Evolutionary conservation across 164 flowering plant genomes (phyloP).

Genomic region (Tetracentron sinense): DNA sequence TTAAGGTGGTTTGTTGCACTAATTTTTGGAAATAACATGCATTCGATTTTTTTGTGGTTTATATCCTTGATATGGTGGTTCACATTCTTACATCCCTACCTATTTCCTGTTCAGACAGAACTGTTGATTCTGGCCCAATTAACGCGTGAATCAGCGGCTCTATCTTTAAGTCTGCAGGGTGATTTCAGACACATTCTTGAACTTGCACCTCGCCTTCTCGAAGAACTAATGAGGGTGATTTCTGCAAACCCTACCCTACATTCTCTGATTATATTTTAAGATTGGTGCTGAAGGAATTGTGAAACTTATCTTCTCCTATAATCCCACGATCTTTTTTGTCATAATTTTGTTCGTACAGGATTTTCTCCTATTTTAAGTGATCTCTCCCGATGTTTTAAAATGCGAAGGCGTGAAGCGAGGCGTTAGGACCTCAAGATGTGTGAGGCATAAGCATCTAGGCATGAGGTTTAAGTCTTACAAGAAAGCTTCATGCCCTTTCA

Average conservation of each 20-base stretch:
- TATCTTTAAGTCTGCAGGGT: slow-evolving; percentile 54
- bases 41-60: neutral
- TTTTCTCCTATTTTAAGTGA: no score
- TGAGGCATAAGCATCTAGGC: no score
- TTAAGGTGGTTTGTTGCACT: slow-evolving; percentile 49
- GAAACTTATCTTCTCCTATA: neutral
- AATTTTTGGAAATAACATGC: neutral
- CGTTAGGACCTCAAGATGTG: no score
- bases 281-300: neutral
- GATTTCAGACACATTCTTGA: slow-evolving; percentile 79
- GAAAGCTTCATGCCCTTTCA: no score
- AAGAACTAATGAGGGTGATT: slow-evolving; percentile 87
- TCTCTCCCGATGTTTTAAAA: no score
- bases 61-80: neutral
- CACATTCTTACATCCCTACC: slow-evolving; percentile 9
- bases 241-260: neutral
- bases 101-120: slow-evolving; percentile 62
- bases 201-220: slow-evolving; percentile 94
- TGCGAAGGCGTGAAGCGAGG: no score
- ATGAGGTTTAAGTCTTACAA: no score
- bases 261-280: neutral
- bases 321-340: neutral
- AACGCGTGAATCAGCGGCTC: slow-evolving; percentile 62
- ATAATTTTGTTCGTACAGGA: neutral
- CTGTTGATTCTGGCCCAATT: slow-evolving; percentile 88